Evolutionary conservation across 2,329 filamentous ascomycete species (phyloP).

Genomic region (Sarocladiaceae sp.): DNA sequence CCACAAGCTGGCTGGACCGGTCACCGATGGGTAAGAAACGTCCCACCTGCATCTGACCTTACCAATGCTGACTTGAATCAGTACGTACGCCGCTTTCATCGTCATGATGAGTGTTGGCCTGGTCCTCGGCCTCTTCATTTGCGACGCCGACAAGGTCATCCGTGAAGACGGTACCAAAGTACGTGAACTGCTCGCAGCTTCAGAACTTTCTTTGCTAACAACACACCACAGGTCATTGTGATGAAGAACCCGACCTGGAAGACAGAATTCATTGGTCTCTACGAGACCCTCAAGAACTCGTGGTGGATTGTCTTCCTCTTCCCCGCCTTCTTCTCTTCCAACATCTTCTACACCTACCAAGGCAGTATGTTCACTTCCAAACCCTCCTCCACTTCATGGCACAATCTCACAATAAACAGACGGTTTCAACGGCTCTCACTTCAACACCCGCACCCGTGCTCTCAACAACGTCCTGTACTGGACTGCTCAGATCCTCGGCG

Average conservation of each 20-base stretch:
- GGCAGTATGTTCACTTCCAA: constrained; percentile 45
- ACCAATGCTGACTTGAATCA: background rate
- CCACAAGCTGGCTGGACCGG: constrained; percentile 47
- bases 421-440: constrained; percentile 62
- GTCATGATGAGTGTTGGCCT: constrained; percentile 76
- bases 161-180: constrained; percentile 75
- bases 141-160: constrained; percentile 67
- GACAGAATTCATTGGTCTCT: constrained; percentile 72
- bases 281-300: constrained; percentile 65
- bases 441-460: constrained; percentile 66
- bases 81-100: constrained; percentile 82
- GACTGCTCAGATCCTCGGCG: constrained; percentile 67
- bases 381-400: background rate
- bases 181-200: background rate
- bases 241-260: constrained; percentile 91
- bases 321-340: constrained; percentile 74
- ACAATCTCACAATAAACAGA: constrained; percentile 29
- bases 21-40: constrained; percentile 60
- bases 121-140: constrained; percentile 62
- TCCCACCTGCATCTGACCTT: background rate
- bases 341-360: constrained; percentile 79
- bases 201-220: background rate
- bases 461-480: constrained; percentile 80
- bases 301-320: constrained; percentile 71
- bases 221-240: constrained; percentile 45